Evolutionary conservation across 495 filamentous ascomycete species (phyloP).

Genomic region (Penicillium cinerascens): DNA sequence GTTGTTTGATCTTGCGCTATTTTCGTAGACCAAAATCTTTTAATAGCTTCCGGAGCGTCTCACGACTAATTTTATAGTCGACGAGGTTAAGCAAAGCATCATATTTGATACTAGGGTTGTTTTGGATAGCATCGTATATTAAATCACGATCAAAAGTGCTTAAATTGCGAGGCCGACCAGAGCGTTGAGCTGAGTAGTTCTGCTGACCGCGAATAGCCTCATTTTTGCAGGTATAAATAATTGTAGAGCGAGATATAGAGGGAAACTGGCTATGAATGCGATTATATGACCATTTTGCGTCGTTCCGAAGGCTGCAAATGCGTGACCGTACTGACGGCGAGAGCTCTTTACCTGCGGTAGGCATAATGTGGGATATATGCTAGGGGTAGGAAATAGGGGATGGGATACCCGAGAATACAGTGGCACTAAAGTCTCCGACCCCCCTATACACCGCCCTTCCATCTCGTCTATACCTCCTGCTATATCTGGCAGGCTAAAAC

Average conservation of each 20-base stretch:
- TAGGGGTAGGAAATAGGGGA: no score
- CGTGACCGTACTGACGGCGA: not conserved
- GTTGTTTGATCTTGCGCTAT: not conserved
- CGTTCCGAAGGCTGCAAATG: not conserved
- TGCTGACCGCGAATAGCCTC: not conserved
- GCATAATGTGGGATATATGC: not conserved
- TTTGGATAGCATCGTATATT: not conserved
- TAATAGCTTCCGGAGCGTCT: not conserved
- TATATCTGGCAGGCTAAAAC: no score
- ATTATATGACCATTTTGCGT: not conserved
- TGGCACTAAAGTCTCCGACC: no score
- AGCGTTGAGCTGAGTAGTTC: not conserved
- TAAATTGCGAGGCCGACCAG: not conserved
- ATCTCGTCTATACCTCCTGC: no score
- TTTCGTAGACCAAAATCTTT: not conserved
- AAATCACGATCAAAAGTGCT: not conserved
- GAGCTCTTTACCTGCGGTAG: not conserved
- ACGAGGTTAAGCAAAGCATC: not conserved
- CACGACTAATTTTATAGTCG: not conserved
- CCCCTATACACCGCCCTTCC: no score
- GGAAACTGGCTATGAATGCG: not conserved
- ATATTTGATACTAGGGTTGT: not conserved
- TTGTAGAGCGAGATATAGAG: not conserved
- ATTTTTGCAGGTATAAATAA: not conserved
- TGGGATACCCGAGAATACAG: no score